phyloP scores from a whole-genome alignment of 1,284 basidiomycete species.

The Nidula niveotomentosa region DNA sequence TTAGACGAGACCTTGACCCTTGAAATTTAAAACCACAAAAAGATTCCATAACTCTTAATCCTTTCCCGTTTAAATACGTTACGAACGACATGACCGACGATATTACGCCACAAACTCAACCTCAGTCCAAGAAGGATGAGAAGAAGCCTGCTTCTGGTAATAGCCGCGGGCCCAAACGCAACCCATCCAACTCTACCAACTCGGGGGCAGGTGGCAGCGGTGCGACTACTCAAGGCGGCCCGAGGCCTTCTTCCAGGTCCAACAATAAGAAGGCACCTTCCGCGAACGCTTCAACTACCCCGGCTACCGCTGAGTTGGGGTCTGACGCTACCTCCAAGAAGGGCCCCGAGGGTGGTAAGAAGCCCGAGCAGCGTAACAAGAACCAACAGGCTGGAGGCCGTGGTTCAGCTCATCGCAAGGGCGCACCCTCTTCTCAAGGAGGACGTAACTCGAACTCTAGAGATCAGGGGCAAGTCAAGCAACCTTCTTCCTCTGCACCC shows the following conservation, averaged over 20 bases:
- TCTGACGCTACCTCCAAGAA: slow-evolving; percentile 65
- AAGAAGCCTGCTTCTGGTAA: slow-evolving; percentile 53
- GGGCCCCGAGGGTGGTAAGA: slow-evolving; percentile 51
- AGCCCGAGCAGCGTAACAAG: slow-evolving; percentile 58
- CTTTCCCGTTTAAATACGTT: slow-evolving; percentile 46
- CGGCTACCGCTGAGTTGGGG: slow-evolving; percentile 55
- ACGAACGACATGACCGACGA: slow-evolving; percentile 88
- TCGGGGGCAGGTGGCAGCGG: slow-evolving; percentile 34
- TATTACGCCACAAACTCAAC: slow-evolving; percentile 54
- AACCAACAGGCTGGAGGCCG: slow-evolving; percentile 44
- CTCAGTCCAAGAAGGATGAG: slow-evolving; percentile 64
- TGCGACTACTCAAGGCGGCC: slow-evolving; percentile 38
- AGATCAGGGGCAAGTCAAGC: slow-evolving; percentile 44
- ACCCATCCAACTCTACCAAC: slow-evolving; percentile 46
- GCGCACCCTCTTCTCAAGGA: slow-evolving; percentile 52
- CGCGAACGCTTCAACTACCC: slow-evolving; percentile 23
- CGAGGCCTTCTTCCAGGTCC: slow-evolving; percentile 59
- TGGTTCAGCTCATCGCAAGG: slow-evolving; percentile 54
- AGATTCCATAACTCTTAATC: slow-evolving; percentile 46
- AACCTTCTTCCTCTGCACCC: slow-evolving; percentile 45
- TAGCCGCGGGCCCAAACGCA: slow-evolving; percentile 56
- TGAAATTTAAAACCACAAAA: slow-evolving; percentile 54
- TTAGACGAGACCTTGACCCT: slow-evolving; percentile 21
- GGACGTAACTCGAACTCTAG: slow-evolving; percentile 40
- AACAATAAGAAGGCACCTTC: slow-evolving; percentile 57